Percentiles rank a stretch among this genome's conserved stretches.
Evolutionary conservation across 2,329 filamentous ascomycete genomes (phyloP).

Genomic region (Colletotrichum musae): DNA sequence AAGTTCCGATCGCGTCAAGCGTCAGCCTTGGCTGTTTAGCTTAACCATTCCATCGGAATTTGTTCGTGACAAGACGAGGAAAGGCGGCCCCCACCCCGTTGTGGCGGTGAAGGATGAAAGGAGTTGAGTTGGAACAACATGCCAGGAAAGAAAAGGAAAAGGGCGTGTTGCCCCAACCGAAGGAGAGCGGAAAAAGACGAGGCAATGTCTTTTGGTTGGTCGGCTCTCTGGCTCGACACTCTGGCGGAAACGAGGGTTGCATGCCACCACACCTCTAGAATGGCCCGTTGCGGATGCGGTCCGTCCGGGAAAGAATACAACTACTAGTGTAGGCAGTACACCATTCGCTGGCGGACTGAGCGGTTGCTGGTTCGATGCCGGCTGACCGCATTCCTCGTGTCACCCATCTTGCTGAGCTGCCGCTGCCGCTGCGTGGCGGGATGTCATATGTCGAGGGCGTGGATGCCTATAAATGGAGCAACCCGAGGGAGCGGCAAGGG

Average conservation of each 20-base stretch:
- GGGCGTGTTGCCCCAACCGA: constrained; percentile 3
- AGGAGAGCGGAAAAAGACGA: neutral
- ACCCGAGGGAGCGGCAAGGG: constrained; percentile 28
- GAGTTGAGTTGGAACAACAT: neutral
- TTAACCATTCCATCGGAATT: constrained; percentile 39
- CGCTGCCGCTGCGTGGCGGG: neutral
- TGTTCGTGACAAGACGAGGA: neutral
- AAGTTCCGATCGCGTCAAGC: constrained; percentile 24
- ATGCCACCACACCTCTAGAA: neutral
- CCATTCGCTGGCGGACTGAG: neutral
- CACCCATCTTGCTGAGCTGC: neutral
- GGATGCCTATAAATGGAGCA: constrained; percentile 1
- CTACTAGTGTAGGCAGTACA: no score
- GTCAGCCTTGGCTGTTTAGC: constrained; percentile 29
- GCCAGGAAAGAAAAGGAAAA: constrained; percentile 18
- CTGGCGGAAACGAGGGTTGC: constrained; percentile 3
- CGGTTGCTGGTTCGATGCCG: neutral
- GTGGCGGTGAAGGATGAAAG: constrained; percentile 29
- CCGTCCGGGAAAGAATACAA: neutral
- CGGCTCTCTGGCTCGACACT: constrained; percentile 8
- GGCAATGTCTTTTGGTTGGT: constrained; percentile 2
- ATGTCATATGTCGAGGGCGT: neutral
- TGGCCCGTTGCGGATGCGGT: neutral
- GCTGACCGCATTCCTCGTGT: neutral
- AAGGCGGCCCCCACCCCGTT: neutral